Percentiles rank a stretch among this genome's conserved stretches.
Evolutionary conservation across 2,329 filamentous ascomycete species (phyloP).

Genomic region (Verticillium albo-atrum): DNA sequence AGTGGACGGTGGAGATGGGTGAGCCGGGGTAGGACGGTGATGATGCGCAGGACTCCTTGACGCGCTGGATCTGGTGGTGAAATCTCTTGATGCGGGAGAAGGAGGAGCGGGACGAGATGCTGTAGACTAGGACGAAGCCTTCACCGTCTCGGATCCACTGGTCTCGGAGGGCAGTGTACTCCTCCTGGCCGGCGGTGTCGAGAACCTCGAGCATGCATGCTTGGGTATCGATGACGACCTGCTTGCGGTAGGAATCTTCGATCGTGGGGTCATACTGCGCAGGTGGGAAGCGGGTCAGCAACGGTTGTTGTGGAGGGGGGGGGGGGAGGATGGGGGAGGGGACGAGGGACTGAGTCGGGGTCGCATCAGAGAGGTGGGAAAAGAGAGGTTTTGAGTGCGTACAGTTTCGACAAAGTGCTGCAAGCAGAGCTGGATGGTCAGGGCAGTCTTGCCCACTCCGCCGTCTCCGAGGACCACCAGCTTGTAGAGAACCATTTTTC

Average conservation of each 20-base stretch:
- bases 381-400: conserved; percentile 28
- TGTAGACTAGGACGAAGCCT: conserved; percentile 96
- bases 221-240: conserved; percentile 88
- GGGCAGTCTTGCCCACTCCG: conserved; percentile 88
- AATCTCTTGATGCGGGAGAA: conserved; percentile 94
- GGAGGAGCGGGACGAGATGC: conserved; percentile 93
- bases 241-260: conserved; percentile 83
- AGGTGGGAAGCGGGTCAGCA: conserved; percentile 7
- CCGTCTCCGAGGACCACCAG: conserved; percentile 92
- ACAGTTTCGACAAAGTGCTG: conserved; percentile 97
- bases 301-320: conserved; percentile 9
- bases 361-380: not conserved
- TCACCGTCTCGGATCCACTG: conserved; percentile 99
- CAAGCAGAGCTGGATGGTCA: conserved; percentile 94
- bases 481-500: conserved; percentile 94
- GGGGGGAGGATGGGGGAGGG: conserved; percentile 5
- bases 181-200: conserved; percentile 96
- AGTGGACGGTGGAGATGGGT: conserved; percentile 55
- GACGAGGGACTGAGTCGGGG: not conserved
- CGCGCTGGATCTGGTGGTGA: conserved; percentile 93
- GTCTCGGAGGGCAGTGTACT: conserved; percentile 93
- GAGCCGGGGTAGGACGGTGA: conserved; percentile 76
- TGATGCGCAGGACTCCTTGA: conserved; percentile 83
- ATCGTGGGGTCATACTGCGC: conserved; percentile 78
- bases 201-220: conserved; percentile 97